Conservation (phyloP, 345 rosid genomes). For the Acer saccharum region DNA sequence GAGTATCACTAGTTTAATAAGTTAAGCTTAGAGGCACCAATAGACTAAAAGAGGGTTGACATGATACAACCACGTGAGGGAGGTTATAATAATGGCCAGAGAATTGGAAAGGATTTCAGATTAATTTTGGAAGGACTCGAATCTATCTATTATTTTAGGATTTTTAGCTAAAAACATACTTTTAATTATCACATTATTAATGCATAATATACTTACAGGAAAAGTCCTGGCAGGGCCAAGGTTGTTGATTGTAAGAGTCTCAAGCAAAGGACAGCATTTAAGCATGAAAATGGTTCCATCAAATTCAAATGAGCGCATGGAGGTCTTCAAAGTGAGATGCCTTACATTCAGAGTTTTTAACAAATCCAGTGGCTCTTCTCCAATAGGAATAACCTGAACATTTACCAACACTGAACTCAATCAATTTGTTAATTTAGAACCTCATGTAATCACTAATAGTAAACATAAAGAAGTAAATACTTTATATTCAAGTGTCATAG, state of each 20-base stretch:
- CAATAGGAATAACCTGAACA: conserved; percentile 28
- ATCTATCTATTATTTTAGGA: background rate
- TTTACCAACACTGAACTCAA: background rate
- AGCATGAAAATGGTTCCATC: conserved; percentile 44
- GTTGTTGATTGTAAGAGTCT: conserved; percentile 42
- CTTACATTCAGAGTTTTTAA: conserved; percentile 20
- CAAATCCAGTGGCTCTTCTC: conserved; percentile 18
- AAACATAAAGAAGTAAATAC: no score
- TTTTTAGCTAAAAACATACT: background rate
- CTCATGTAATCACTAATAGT: background rate
- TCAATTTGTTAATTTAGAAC: no score
- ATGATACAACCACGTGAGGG: no score
- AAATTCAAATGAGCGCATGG: conserved; percentile 30
- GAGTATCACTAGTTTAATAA: no score
- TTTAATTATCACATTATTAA: background rate
- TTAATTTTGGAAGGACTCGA: background rate
- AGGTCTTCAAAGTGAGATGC: conserved; percentile 38
- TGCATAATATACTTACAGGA: conserved; percentile 21
- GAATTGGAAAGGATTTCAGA: background rate
- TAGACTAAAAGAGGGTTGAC: no score
- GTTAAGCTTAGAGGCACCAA: no score
- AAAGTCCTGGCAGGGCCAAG: conserved; percentile 22
- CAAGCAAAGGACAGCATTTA: conserved; percentile 26
- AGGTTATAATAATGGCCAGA: background rate
- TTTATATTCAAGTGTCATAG: no score